Evolutionary conservation across 345 rosid species (phyloP).

Genomic region (Sapria himalayana): DNA sequence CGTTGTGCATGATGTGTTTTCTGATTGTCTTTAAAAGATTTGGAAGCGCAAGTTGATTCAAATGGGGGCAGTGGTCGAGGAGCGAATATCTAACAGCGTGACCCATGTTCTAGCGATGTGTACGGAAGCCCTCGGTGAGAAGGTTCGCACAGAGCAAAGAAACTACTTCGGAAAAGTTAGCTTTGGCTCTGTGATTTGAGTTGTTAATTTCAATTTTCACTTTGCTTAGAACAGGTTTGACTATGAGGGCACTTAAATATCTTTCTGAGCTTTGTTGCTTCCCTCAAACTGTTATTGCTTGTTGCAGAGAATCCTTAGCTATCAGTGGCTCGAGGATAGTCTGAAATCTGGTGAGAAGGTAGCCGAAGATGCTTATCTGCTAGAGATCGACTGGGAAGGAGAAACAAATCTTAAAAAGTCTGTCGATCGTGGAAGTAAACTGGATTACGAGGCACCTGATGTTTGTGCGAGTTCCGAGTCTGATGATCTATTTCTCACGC

Average conservation of each 20-base stretch:
- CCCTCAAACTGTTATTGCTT: background rate
- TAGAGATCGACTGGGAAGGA: constrained; percentile 20
- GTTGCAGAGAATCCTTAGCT: constrained; percentile 37
- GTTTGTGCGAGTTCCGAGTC: too few relatives aligned
- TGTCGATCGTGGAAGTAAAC: too few relatives aligned
- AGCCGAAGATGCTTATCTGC: constrained; percentile 34
- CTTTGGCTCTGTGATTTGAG: too few relatives aligned
- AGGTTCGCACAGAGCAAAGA: constrained; percentile 15
- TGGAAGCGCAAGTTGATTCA: constrained; percentile 82
- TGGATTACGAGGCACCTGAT: too few relatives aligned
- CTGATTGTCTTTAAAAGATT: constrained; percentile 19
- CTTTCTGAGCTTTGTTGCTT: background rate
- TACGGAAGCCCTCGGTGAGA: constrained; percentile 20
- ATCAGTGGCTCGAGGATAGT: constrained; percentile 80
- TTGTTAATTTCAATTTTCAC: too few relatives aligned
- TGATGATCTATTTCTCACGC: too few relatives aligned
- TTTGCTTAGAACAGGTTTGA: too few relatives aligned
- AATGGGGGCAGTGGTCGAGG: constrained; percentile 52
- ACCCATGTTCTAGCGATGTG: constrained; percentile 45
- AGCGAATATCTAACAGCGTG: constrained; percentile 29
- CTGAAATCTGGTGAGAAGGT: constrained; percentile 47
- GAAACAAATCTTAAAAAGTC: constrained; percentile 12
- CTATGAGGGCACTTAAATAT: too few relatives aligned
- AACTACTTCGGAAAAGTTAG: too few relatives aligned
- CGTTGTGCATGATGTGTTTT: background rate